phyloP scores from a whole-genome alignment of 2,329 filamentous ascomycete genomes.

The Clonostachys chloroleuca region DNA sequence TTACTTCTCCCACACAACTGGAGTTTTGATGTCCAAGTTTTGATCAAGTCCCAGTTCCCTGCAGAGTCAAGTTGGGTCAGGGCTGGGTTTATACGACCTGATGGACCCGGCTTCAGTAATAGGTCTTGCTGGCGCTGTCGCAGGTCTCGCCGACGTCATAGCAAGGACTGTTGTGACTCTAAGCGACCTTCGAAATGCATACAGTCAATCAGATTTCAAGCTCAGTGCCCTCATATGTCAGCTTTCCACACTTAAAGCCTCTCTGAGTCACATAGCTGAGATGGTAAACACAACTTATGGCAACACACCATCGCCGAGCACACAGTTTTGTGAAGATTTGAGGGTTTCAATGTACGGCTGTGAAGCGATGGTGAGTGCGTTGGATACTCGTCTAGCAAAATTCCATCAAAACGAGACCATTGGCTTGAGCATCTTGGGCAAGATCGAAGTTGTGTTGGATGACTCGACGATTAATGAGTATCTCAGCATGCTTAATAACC shows the following conservation, averaged over 20 bases:
- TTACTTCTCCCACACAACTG: too few relatives aligned
- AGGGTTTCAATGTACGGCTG: background rate
- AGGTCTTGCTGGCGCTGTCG: background rate
- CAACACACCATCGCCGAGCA: too few relatives aligned
- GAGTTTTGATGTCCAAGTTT: too few relatives aligned
- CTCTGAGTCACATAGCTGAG: background rate
- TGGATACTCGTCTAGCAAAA: background rate
- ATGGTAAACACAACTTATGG: background rate
- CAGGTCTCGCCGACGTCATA: background rate
- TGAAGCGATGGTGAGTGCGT: background rate
- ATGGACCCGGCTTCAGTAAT: background rate
- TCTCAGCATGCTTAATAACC: background rate
- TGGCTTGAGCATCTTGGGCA: background rate
- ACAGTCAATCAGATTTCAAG: background rate
- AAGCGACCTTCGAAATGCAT: background rate
- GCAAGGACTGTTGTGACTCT: background rate
- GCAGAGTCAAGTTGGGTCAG: too few relatives aligned
- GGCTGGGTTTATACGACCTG: too few relatives aligned
- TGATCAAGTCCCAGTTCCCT: too few relatives aligned
- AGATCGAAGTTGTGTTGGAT: background rate
- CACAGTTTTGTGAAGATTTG: background rate
- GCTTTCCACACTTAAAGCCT: background rate
- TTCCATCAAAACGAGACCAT: background rate
- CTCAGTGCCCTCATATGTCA: background rate
- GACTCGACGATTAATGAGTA: background rate